Evolutionary conservation across 495 filamentous ascomycete species (phyloP), one percentile per base, ranked within the genome.

Genomic region (Penicillium atrosanguineum): DNA sequence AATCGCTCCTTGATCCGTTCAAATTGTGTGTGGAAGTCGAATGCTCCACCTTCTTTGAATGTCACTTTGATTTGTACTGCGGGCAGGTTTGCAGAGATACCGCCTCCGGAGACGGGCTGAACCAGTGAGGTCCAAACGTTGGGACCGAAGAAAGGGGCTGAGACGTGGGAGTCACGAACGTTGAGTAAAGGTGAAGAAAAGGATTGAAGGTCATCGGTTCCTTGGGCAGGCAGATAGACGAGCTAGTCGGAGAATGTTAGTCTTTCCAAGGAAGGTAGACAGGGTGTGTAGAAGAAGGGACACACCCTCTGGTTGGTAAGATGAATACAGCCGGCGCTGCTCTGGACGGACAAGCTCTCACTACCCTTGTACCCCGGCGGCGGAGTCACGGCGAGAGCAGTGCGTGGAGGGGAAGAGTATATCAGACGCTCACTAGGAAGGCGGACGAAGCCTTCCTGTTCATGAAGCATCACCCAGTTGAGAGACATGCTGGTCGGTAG

Each of bases 11-110:
- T 94, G 36, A 97, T 84, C 46, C 87, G 79, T 63, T 95, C 91
- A 63, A 88, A 97, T 36, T 84, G 82, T 7, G 80, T 79, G 49
- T 92, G 87, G 60, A 95, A 97, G 60, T 97, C 93, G 72, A 88
- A 95, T 8, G 91, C 91, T 0, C 94, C 94, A 38, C 95, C 94
- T 47, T 98, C 94, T 69, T 89, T 90, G 77, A 97, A 98, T 8
- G 87, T 88, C 49, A 97, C 79, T 69, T 87, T 90, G 45, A 92
- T 55, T 57, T 93, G 88, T 26, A 96, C 79, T 15, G 83, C 83
- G 3, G 85, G 74, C 37, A 88, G 77, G 12, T 83, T 78, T n/a
- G 86, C 71, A 2, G 90, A 87, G 39, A 98, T 89, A 38, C 90
- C 90, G n/a, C 95, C 95, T 23, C 86, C 84, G 1, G 85, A 64